These are phyloP conservation scores for Saccharomyces eubayanus DNA, from an alignment of 805 yeast genomes.

Conservation along the genomic window DNA sequence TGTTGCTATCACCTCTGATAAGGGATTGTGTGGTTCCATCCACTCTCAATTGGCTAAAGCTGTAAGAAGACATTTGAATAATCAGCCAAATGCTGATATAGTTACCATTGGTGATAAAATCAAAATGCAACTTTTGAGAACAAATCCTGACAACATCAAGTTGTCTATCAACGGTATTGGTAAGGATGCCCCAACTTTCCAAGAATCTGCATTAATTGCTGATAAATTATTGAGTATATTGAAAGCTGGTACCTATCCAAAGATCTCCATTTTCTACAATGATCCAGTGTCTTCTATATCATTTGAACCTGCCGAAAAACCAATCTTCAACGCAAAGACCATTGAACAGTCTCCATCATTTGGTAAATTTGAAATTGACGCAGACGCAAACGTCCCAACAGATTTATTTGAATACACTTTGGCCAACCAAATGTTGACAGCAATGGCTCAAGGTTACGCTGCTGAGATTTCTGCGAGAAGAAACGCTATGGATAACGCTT, in stretches of 20 bases:
- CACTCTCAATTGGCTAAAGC: constrained; percentile 91
- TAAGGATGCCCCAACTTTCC: constrained; percentile 91
- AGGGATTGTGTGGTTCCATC: constrained; percentile 97
- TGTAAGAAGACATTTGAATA: constrained; percentile 64
- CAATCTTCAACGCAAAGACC: constrained; percentile 59
- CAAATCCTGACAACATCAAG: constrained; percentile 58
- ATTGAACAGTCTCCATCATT: constrained; percentile 81
- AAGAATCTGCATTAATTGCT: constrained; percentile 81
- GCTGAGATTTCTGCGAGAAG: constrained; percentile 97
- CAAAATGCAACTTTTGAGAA: constrained; percentile 81
- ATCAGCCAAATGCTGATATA: constrained; percentile 61
- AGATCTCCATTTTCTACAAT: constrained; percentile 78
- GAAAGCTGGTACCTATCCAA: constrained; percentile 45
- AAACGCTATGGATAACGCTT: constrained; percentile 99
- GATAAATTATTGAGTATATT: constrained; percentile 58
- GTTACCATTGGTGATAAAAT: constrained; percentile 92
- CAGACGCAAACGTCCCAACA: constrained; percentile 57
- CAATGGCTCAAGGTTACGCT: constrained; percentile 96
- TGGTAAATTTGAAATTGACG: constrained; percentile 72
- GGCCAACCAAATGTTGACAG: constrained; percentile 82
- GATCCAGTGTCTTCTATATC: constrained; percentile 80
- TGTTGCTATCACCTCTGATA: constrained; percentile 88
- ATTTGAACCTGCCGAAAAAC: constrained; percentile 70
- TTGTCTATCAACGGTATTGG: constrained; percentile 87
- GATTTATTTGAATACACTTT: constrained; percentile 78